Conservation (phyloP, 2,329 filamentous ascomycete genomes). For the Penicillium sp. region DNA sequence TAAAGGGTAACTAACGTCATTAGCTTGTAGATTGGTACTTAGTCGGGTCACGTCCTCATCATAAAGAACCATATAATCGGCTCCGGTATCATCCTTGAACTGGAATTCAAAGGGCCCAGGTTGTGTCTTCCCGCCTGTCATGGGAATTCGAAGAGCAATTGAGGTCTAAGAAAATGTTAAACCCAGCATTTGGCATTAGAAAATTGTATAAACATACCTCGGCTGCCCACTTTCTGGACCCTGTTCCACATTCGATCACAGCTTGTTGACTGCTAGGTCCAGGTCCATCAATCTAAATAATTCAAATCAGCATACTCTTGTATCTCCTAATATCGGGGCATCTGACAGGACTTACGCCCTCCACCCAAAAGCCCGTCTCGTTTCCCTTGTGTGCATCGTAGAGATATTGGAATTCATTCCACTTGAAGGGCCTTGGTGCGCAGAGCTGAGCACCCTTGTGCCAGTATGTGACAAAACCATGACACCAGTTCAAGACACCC, state of each 20-base stretch:
- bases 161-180: background rate
- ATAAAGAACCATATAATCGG: background rate
- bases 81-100: conserved; percentile 3
- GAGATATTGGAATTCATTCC: background rate
- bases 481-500: background rate
- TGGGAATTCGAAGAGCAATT: background rate
- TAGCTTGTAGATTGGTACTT: background rate
- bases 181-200: background rate
- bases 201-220: background rate
- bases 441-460: background rate
- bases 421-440: background rate
- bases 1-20: background rate
- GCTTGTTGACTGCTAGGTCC: background rate
- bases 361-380: background rate
- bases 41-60: background rate
- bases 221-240: background rate
- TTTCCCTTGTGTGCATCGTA: background rate
- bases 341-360: background rate
- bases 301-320: background rate
- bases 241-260: background rate
- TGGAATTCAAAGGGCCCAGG: background rate
- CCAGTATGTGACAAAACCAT: conserved; percentile 1
- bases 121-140: background rate
- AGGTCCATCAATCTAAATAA: background rate
- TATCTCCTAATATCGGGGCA: background rate